Evolutionary conservation across 225 moss, liverwort and hornwort genomes (phyloP), one percentile per base, ranked within the genome.

Genomic region (Polytrichum formosum): DNA sequence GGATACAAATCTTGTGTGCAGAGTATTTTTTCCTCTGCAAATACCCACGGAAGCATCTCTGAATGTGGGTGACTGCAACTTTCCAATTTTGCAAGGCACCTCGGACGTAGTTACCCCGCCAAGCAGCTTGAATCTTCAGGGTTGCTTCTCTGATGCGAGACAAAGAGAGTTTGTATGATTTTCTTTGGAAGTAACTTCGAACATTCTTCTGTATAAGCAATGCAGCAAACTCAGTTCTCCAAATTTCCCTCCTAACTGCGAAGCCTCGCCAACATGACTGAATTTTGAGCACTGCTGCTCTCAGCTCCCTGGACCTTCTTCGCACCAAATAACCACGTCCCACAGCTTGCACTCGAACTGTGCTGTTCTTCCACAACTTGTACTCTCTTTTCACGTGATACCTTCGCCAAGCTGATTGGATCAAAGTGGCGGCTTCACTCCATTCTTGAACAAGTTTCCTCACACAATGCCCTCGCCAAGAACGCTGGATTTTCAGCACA

Each of bases 191-290:
- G 54, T 75, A 84, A 53, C 82, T 72, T 58, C 87, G 87, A 72
- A 76, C 81, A 28, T 69, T 73, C 20, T 56, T 67, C 67, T 90
- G 87, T 70, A 90, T 84, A 28, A 62, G 18, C 10, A 59, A 54
- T 46, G 77, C 77, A 2, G 74, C 77, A 19, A 64, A 33, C 72
- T n/a, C 66, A 77, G 72, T 62, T 63, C 46, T 66, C 8, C 73
- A 69, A 35, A 73, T 61, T 29, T 67, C 54, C 71, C 56, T 79
- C 71, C 79, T 85, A 21, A 65, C 29, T 64, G 55, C 77, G 28
- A 37, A 72, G 28, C 84, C 78, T 72, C 80, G 84, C 84, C 80
- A 84, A 20, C 69, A 53, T 26, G 84, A 77, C 70, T 84, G 80
- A 63, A 84, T 78, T 26, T 22, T 76, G 6, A 72, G 61, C 62